Evolutionary conservation across 1,139 yeast genomes (phyloP), one percentile per base, ranked within the genome.

Genomic region (Saccharomyces hybrid): DNA sequence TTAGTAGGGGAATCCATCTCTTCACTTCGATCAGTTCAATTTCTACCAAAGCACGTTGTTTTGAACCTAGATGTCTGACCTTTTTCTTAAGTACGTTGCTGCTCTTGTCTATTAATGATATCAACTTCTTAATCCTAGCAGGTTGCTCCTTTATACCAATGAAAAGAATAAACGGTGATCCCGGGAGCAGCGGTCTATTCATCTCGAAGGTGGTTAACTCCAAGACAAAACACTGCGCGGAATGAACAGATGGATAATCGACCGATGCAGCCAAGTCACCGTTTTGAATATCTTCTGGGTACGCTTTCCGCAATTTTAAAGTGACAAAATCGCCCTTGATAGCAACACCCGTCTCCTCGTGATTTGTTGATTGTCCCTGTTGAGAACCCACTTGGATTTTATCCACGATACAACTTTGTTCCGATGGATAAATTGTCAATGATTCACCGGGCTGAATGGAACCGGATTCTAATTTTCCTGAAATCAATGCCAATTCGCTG

Each of bases 81-180:
- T 78, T 83, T 65, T 78, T 83, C 71, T 81, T 78, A 23, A 68
- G 51, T 4, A 70, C 66, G 1, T 78, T 78, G 46, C 77, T 77
- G 14, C 75, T 69, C 48, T 75, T 73, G 57, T 78, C 79, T 4
- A 80, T 66, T 16, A 83, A 69, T 13, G 81, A 76, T 5, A 83
- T 62, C 50, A 91, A 78, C 60, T 80, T 80, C 42, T 78, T 66
- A 31, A 91, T 73, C 62, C 85, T 80, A 3, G 91, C 93, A 3
- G 95, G 90, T 46, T 82, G 81, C 56, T 86, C 86, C 49, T 84
- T 78, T 55, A 89, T 85, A 60, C 95, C 95, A 61, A 95, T 79
- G 72, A 91, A 91, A 53, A 90, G 70, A 47, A 91, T 82, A 61
- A 93, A 79, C 50, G 95, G 88, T 1, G 95, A 80, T 4, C 99